Evolutionary conservation across 768 basidiomycete genomes (phyloP).

Genomic region (Leccinum disarticulatum): DNA sequence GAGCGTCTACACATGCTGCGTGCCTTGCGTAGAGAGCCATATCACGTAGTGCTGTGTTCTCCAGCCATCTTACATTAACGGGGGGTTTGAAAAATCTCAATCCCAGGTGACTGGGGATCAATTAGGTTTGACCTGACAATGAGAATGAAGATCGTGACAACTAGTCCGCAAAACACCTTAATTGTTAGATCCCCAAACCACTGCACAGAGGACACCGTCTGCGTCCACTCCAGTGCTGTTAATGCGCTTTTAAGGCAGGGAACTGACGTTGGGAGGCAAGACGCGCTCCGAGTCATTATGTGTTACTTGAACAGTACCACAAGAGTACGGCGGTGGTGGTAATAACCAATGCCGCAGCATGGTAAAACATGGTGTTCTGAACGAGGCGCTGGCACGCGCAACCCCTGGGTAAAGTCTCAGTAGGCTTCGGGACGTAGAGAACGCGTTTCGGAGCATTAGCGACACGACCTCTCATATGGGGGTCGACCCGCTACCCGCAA

Average conservation of each 20-base stretch:
- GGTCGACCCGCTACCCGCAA: not conserved
- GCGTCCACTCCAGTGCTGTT: constrained; percentile 26
- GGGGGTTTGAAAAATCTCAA: constrained; percentile 49
- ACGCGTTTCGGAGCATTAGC: constrained; percentile 14
- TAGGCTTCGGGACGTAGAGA: constrained; percentile 2
- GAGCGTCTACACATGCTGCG: constrained; percentile 74
- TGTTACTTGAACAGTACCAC: constrained; percentile 39
- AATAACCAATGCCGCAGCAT: constrained; percentile 16
- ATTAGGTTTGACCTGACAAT: constrained; percentile 46
- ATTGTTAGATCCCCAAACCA: constrained; percentile 80
- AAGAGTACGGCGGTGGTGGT: constrained; percentile 32
- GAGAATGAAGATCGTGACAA: not conserved
- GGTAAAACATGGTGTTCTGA: constrained; percentile 3
- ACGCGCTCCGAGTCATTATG: constrained; percentile 35
- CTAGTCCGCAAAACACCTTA: constrained; percentile 30
- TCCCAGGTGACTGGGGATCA: constrained; percentile 37
- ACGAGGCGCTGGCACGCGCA: not conserved
- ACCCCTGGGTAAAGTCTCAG: constrained; percentile 9
- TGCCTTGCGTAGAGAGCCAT: constrained; percentile 63
- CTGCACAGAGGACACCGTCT: constrained; percentile 40
- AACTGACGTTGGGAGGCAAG: constrained; percentile 4
- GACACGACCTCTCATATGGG: constrained; percentile 1
- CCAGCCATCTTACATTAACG: constrained; percentile 54
- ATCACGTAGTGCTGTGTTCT: constrained; percentile 71
- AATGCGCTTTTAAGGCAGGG: constrained; percentile 5